Conservation (phyloP, 129 eudicot genomes). For the Erigeron canadensis region DNA sequence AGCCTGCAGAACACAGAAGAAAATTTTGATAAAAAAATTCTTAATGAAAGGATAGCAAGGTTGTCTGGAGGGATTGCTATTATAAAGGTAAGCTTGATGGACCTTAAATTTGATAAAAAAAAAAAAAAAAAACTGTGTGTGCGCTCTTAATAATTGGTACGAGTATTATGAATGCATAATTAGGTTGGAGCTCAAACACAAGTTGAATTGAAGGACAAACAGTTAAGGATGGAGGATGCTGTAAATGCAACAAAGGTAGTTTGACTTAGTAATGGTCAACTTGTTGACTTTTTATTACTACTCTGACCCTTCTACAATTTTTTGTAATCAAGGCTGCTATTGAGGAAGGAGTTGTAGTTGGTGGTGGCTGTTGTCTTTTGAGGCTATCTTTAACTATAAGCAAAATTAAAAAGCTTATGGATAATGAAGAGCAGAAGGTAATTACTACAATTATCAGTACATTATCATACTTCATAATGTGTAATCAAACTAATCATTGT, state of each 20-base stretch:
- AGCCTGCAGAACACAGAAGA: slow-evolving; percentile 61
- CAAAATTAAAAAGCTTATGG: slow-evolving; percentile 52
- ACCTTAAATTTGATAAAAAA: neutral
- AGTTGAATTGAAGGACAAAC: slow-evolving; percentile 81
- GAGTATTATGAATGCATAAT: slow-evolving; percentile 3
- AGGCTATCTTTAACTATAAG: slow-evolving; percentile 72
- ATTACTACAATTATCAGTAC: slow-evolving; percentile 3
- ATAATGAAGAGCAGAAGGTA: slow-evolving; percentile 91
- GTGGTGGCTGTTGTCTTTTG: slow-evolving; percentile 89
- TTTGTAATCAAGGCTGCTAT: slow-evolving; percentile 67
- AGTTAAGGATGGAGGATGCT: slow-evolving; percentile 89
- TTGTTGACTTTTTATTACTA: slow-evolving; percentile 1
- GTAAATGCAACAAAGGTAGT: slow-evolving; percentile 92
- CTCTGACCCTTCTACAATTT: slow-evolving; percentile 13
- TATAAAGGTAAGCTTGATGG: slow-evolving; percentile 57
- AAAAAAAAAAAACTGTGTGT: too few relatives aligned
- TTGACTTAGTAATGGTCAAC: slow-evolving; percentile 21
- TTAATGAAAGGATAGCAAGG: slow-evolving; percentile 80
- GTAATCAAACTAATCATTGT: neutral
- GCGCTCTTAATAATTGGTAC: neutral
- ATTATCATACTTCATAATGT: slow-evolving; percentile 2
- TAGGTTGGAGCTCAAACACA: slow-evolving; percentile 97
- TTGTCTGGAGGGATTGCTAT: slow-evolving; percentile 82
- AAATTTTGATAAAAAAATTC: slow-evolving; percentile 65
- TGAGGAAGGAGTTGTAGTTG: slow-evolving; percentile 95